These are phyloP conservation scores for Penicillium sp. DNA, from an alignment of 2,329 filamentous ascomycete species.

Conservation along the genomic window DNA sequence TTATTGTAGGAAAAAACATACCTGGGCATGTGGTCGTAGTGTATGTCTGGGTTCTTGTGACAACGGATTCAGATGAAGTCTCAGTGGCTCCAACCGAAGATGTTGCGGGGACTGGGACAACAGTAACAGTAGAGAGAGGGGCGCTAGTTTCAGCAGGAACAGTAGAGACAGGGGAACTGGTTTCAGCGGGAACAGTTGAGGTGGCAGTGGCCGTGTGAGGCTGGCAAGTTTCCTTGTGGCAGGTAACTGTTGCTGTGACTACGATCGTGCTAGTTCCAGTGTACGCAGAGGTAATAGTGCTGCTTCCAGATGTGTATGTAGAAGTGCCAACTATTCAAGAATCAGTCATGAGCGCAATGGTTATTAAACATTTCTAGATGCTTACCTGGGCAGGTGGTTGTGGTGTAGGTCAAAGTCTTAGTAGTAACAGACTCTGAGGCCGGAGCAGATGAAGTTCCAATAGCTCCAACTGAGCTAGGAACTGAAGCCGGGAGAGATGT, in stretches of 20 bases:
- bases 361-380: neutral
- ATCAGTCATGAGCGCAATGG: neutral
- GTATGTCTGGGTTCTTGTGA: conserved; percentile 5
- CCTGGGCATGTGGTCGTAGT: conserved; percentile 13
- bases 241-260: conserved; percentile 4
- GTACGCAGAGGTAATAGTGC: neutral
- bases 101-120: neutral
- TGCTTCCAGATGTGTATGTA: conserved; percentile 3
- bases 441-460: neutral
- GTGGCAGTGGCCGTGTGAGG: conserved; percentile 1
- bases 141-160: neutral
- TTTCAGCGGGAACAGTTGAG: neutral
- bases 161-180: neutral
- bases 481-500: no score
- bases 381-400: conserved; percentile 7
- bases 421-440: neutral
- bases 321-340: neutral
- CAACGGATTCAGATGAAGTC: neutral
- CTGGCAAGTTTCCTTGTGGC: conserved; percentile 2
- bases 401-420: conserved; percentile 3
- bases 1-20: neutral
- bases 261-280: conserved; percentile 6
- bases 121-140: neutral
- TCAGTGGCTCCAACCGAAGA: neutral
- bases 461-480: neutral